Percentiles rank a stretch among this genome's conserved stretches.
Conservation (phyloP, 305 asterid species). For the Ilex paraguariensis region DNA sequence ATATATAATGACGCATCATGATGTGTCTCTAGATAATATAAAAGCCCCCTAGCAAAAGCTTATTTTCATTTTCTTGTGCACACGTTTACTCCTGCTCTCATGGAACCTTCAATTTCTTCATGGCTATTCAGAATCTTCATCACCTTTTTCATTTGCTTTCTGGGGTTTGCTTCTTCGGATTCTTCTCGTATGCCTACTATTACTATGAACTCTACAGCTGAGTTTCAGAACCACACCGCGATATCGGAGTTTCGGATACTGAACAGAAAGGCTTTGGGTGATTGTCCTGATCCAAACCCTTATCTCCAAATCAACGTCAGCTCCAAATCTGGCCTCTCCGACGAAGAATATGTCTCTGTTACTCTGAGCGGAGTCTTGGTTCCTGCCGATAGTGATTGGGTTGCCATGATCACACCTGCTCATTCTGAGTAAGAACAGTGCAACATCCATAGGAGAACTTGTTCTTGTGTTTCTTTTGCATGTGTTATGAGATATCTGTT, state of each 20-base stretch:
- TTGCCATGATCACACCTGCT: constrained; percentile 82
- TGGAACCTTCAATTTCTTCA: neutral
- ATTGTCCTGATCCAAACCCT: constrained; percentile 50
- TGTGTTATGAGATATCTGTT: too few relatives aligned
- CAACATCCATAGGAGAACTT: too few relatives aligned
- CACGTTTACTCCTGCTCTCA: neutral
- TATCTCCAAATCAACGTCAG: constrained; percentile 32
- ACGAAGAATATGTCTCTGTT: constrained; percentile 50
- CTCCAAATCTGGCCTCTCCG: constrained; percentile 28
- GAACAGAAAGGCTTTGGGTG: constrained; percentile 32
- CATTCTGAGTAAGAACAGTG: constrained; percentile 41
- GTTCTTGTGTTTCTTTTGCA: too few relatives aligned
- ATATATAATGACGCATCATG: too few relatives aligned
- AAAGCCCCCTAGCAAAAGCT: too few relatives aligned
- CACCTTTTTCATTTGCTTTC: neutral
- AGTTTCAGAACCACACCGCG: constrained; percentile 44
- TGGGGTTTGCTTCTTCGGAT: constrained; percentile 2
- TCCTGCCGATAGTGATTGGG: constrained; percentile 57
- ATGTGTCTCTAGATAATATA: too few relatives aligned
- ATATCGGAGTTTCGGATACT: constrained; percentile 56
- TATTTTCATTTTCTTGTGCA: too few relatives aligned
- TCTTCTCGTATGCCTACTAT: neutral
- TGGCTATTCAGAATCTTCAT: constrained; percentile 1
- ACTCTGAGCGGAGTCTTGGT: constrained; percentile 44
- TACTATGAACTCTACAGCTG: constrained; percentile 18